Evolutionary conservation across 805 yeast species (phyloP).

Genomic region (Kodamaea laetipori): DNA sequence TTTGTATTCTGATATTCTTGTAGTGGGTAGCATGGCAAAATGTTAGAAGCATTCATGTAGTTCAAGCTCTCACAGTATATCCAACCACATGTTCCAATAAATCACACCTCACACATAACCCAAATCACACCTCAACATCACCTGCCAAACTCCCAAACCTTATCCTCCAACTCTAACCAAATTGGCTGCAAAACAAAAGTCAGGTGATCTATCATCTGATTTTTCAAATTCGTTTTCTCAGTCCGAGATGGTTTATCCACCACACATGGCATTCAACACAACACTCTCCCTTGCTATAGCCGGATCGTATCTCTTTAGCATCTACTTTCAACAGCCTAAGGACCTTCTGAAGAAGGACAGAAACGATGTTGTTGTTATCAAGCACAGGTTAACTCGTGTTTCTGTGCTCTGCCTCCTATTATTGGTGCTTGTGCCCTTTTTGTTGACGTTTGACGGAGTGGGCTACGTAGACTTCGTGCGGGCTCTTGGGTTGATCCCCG

Average conservation of each 20-base stretch:
- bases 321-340: slow-evolving; percentile 35
- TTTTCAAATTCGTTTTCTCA: neutral
- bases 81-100: no score
- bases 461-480: slow-evolving; percentile 14
- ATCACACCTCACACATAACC: no score
- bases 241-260: neutral
- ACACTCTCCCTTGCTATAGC: slow-evolving; percentile 38
- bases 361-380: slow-evolving; percentile 46
- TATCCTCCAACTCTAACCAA: no score
- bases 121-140: no score
- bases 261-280: slow-evolving; percentile 5
- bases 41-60: no score
- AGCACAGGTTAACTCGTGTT: slow-evolving; percentile 43
- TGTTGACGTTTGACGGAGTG: slow-evolving; percentile 20
- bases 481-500: slow-evolving; percentile 40
- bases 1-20: no score
- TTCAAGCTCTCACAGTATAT: no score
- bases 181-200: slow-evolving; percentile 1
- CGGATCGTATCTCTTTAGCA: slow-evolving; percentile 46
- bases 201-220: slow-evolving; percentile 4
- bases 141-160: no score
- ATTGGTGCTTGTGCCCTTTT: slow-evolving; percentile 31
- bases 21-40: no score
- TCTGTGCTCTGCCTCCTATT: slow-evolving; percentile 31
- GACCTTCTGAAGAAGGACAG: slow-evolving; percentile 30